A percentile compares a stretch with the other conserved stretches of the same genome.
Conservation (phyloP, 2,329 filamentous ascomycete species). For the Alternaria alternata region DNA sequence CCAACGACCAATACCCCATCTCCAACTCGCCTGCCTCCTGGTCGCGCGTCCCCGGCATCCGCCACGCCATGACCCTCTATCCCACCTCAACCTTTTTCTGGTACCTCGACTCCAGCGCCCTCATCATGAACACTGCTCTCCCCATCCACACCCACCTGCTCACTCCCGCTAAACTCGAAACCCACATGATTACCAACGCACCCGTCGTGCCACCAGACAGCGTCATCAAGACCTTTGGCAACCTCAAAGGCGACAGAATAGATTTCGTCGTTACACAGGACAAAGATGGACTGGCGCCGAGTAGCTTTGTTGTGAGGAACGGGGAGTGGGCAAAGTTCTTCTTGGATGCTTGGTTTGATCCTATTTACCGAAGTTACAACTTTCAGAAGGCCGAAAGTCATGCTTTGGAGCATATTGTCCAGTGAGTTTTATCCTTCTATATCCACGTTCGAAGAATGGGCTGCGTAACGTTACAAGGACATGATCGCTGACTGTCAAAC, state of each 20-base stretch:
- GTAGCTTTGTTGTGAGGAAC: constrained; percentile 80
- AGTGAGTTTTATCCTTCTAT: constrained; percentile 44
- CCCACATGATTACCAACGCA: constrained; percentile 82
- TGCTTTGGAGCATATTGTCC: constrained; percentile 73
- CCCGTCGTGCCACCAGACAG: constrained; percentile 93
- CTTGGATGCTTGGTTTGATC: constrained; percentile 95
- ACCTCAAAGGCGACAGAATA: constrained; percentile 79
- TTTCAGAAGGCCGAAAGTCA: constrained; percentile 95
- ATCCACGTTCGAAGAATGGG: background rate
- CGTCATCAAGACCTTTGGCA: constrained; percentile 92
- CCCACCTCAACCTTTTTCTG: constrained; percentile 84
- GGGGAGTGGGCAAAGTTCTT: constrained; percentile 94
- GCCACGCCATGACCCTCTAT: constrained; percentile 84
- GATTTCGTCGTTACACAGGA: constrained; percentile 89
- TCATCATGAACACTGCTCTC: constrained; percentile 84
- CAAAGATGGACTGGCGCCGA: constrained; percentile 75
- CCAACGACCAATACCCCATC: constrained; percentile 77
- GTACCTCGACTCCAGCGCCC: constrained; percentile 82
- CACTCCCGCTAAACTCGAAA: constrained; percentile 71
- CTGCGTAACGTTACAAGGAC: background rate
- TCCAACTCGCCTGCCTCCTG: constrained; percentile 66
- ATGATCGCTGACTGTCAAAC: constrained; percentile 8
- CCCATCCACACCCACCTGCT: constrained; percentile 77
- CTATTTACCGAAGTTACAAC: constrained; percentile 91
- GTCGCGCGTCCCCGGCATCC: constrained; percentile 82